Conservation (phyloP, 441 rosid genomes). For the Viola pubescens region DNA sequence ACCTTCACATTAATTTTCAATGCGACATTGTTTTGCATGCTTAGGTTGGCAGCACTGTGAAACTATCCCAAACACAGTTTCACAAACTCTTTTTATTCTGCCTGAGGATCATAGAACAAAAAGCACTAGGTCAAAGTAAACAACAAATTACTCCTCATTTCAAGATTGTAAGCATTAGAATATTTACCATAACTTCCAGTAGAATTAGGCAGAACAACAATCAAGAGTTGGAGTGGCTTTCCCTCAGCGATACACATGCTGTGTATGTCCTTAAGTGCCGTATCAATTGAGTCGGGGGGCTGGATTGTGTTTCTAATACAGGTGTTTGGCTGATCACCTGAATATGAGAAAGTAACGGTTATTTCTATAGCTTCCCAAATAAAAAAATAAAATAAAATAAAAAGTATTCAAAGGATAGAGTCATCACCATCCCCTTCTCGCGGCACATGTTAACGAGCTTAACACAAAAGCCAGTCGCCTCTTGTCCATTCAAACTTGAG, state of each 20-base stretch:
- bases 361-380: background rate
- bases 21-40: background rate
- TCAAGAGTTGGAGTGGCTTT: background rate
- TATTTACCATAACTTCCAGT: background rate
- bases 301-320: background rate
- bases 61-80: constrained; percentile 1
- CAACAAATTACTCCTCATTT: background rate
- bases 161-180: background rate
- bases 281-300: background rate
- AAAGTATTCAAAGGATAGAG: background rate
- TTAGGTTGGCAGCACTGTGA: background rate
- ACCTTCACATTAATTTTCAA: constrained; percentile 2
- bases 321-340: background rate
- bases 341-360: background rate
- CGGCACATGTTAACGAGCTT: background rate
- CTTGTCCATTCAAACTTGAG: background rate
- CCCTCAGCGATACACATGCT: background rate
- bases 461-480: background rate
- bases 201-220: background rate
- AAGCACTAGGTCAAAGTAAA: background rate
- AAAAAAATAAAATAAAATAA: background rate
- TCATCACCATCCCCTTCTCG: constrained; percentile 1
- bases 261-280: background rate
- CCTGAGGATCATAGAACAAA: background rate
- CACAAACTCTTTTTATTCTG: background rate